Conservation (phyloP, 2,329 filamentous ascomycete species). For the Fusarium sp. region DNA sequence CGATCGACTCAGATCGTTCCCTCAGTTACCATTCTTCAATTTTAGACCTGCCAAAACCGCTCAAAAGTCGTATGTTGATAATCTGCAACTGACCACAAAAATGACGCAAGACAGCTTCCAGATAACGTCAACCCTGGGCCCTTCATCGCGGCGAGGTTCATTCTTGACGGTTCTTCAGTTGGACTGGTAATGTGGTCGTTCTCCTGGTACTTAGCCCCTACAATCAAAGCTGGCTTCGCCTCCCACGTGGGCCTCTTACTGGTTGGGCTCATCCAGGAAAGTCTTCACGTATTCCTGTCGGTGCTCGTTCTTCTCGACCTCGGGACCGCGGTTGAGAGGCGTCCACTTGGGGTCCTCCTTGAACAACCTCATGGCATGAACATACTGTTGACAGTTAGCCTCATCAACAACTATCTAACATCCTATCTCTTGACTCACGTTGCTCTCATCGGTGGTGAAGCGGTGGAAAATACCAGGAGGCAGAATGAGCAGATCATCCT, state of each 20-base stretch:
- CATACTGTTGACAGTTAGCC: slow-evolving; percentile 70
- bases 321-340: slow-evolving; percentile 81
- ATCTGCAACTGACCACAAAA: slow-evolving; percentile 3
- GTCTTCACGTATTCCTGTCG: slow-evolving; percentile 79
- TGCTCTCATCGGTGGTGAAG: slow-evolving; percentile 92
- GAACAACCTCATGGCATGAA: slow-evolving; percentile 95
- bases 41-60: neutral
- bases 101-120: slow-evolving; percentile 27
- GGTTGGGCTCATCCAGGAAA: slow-evolving; percentile 49
- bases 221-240: slow-evolving; percentile 8
- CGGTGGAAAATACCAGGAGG: slow-evolving; percentile 97
- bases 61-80: slow-evolving; percentile 22
- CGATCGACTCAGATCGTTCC: neutral
- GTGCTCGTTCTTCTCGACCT: slow-evolving; percentile 82
- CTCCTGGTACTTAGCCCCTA: slow-evolving; percentile 23
- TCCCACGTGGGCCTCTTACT: slow-evolving; percentile 42
- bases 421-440: slow-evolving; percentile 69
- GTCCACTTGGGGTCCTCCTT: slow-evolving; percentile 99
- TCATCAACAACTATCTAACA: neutral
- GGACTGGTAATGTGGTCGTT: slow-evolving; percentile 13
- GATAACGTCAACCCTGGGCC: slow-evolving; percentile 31
- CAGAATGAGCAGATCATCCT: slow-evolving; percentile 90
- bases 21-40: neutral
- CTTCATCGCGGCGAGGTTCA: slow-evolving; percentile 1
- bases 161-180: slow-evolving; percentile 15